Base-by-base conservation (phyloP, 352 stramenopile species). In the Globisporangium ultimum region DNA sequence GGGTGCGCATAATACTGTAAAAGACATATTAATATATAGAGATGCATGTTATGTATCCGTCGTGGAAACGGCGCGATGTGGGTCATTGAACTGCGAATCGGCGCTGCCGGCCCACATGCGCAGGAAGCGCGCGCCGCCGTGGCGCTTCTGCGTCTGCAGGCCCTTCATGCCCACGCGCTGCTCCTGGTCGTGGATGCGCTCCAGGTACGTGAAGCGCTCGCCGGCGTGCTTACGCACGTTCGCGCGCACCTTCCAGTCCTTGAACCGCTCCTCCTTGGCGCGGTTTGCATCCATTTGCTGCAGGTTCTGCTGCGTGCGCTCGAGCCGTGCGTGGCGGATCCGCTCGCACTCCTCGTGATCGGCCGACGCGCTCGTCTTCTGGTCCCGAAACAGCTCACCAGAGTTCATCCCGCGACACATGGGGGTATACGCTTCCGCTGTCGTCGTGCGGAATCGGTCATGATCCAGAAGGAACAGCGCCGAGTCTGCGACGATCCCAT, bases 61-160 rank as follows among this genome's bases (percentile, higher is more conserved):
- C 40, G 17, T 18, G 40, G 40, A 45, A 45, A 45, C 3, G 40
- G 17, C 40, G 17, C 17, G 40, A 45, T 13, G 17, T 18, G 40
- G 40, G 12, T 28, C 40, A 53, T 89, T 89, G 49, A 93, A 91
- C 60, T 89, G 83, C 21, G 79, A 91, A 32, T 94, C 79, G 11
- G 74, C 63, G 28, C 83, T 93, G 52, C 83, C 83, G 1, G 85
- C 77, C 85, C 85, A 92, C 80, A 94, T 94, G 54, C 79, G 79
- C 48, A 89, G 74, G 61, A 80, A 91, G 47, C 63, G 76, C 34
- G 68, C 67, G 53, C 85, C 80, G 24, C 85, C 80, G 60, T 89
- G 67, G 38, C 80, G 80, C 50, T 87, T 88, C 48, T 79, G 76
- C 72, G 80, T 93, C 18, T 76, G 68, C 59, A 75, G 54, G 55